phyloP scores from a whole-genome alignment of 495 filamentous ascomycete species.

The Hyaloscypha hepaticicola region DNA sequence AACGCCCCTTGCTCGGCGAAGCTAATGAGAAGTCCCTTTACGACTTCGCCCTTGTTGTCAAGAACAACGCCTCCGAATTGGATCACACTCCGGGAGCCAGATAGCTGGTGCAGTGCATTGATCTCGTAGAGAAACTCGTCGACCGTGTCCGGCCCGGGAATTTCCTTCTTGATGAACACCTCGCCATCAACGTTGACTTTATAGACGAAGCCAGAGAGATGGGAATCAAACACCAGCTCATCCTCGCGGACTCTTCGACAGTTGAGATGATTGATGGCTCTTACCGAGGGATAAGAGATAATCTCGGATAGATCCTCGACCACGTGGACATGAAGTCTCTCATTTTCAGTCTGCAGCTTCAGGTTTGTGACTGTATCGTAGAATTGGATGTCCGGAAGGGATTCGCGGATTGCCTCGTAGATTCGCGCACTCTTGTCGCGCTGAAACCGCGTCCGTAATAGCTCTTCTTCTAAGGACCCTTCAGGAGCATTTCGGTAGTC shows the following conservation, averaged over 20 bases:
- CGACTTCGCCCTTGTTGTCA: slow-evolving; percentile 67
- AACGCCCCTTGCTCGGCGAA: slow-evolving; percentile 86
- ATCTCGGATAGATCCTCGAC: slow-evolving; percentile 98
- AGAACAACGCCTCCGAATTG: slow-evolving; percentile 87
- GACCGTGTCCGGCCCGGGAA: slow-evolving; percentile 91
- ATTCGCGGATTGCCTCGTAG: slow-evolving; percentile 94
- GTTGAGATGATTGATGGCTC: slow-evolving; percentile 71
- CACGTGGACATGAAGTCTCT: slow-evolving; percentile 91
- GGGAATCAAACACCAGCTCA: slow-evolving; percentile 79
- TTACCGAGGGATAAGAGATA: slow-evolving; percentile 78
- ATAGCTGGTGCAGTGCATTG: slow-evolving; percentile 84
- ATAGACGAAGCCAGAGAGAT: slow-evolving; percentile 97
- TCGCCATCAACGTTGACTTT: slow-evolving; percentile 71
- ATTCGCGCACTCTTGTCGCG: slow-evolving; percentile 93
- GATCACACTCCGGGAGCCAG: slow-evolving; percentile 73
- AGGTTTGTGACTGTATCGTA: slow-evolving; percentile 95
- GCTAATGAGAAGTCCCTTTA: slow-evolving; percentile 89
- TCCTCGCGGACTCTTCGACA: slow-evolving; percentile 69
- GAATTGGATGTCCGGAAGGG: slow-evolving; percentile 87
- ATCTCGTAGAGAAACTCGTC: slow-evolving; percentile 98
- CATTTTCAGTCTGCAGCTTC: slow-evolving; percentile 87
- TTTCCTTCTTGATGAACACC: slow-evolving; percentile 94
- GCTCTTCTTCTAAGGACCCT: slow-evolving; percentile 82
- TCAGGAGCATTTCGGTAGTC: slow-evolving; percentile 83
- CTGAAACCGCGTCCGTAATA: slow-evolving; percentile 77